phyloP scores from a whole-genome alignment of 177 flowering plant species.

The Vitis hybrid region DNA sequence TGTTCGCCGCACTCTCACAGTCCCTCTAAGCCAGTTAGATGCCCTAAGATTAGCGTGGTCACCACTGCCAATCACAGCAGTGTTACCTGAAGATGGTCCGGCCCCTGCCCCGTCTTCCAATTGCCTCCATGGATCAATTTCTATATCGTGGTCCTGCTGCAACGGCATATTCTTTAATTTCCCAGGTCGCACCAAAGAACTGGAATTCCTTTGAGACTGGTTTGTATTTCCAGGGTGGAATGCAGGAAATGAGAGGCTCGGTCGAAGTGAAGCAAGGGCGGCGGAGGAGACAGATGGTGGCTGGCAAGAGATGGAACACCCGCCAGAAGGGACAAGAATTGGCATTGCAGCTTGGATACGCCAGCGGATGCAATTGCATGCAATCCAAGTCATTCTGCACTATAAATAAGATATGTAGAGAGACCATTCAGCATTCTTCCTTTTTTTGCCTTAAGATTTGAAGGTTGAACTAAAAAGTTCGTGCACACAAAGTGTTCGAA shows the following conservation, averaged over 20 bases:
- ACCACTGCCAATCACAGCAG: conserved; percentile 46
- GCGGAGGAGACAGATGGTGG: conserved; percentile 56
- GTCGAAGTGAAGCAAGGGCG: conserved; percentile 55
- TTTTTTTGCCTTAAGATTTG: no score
- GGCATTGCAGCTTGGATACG: conserved; percentile 98
- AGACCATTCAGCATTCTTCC: no score
- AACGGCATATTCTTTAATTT: conserved; percentile 47
- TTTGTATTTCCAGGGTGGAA: conserved; percentile 30
- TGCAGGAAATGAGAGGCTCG: conserved; percentile 38
- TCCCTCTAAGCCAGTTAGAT: conserved; percentile 83
- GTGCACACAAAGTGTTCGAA: no score
- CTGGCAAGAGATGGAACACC: conserved; percentile 62
- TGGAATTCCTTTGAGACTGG: conserved; percentile 37
- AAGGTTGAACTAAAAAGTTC: no score
- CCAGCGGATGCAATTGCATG: conserved; percentile 85
- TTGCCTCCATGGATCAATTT: conserved; percentile 88
- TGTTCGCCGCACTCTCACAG: conserved; percentile 84
- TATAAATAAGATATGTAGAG: no score
- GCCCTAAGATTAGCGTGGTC: conserved; percentile 76
- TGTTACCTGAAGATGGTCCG: conserved; percentile 48
- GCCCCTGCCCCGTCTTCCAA: conserved; percentile 91
- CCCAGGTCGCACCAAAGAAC: conserved; percentile 37
- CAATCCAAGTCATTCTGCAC: conserved; percentile 79
- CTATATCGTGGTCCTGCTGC: conserved; percentile 61
- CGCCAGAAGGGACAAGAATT: conserved; percentile 43